Evolutionary conservation across 805 yeast species (phyloP), one percentile per base, ranked within the genome.

Genomic region (Metahyphopichia silvanorum): DNA sequence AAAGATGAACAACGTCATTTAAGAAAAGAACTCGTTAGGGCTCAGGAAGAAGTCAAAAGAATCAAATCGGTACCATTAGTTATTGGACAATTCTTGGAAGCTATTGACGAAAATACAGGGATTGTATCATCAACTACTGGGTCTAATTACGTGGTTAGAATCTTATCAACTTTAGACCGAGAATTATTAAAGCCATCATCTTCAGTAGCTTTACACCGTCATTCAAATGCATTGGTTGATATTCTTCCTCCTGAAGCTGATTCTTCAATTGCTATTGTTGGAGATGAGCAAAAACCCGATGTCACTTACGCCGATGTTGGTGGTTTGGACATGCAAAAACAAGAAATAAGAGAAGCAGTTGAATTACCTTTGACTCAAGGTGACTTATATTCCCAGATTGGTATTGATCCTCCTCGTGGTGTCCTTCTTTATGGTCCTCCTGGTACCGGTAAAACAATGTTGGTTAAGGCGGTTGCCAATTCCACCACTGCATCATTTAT

Each of bases 201-300:
- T 21, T 86, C 96, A 10, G 99, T 93, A 20, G 98, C 98, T 1
- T 72, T 93, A 45, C 98, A 93, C 60, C 95, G 98, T 58, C 98
- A 94, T 66, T 91, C 98, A 9, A 94, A 94, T 57, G 97, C 98
- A 2, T 70, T 93, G 44, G 98, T 93, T 21, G 98, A 93, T 60
- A 93, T 94, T 36, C 69, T 93, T 53, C 98, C 99, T 17, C 98
- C 98, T 18, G 98, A 93, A 70, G 97, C 98, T 0, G 99, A 93
- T 55, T 88, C 97, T 2, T 82, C 93, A 22, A 93, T 93, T 45
- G 82, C 98, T 21, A 88, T 94, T 58, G 83, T 93, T 50, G 94
- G 96, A 20, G 95, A 91, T 26, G 85, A 86, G 49, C 96, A 94
- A 63, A 86, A 84, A 55, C 95, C 94, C 16, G 89, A 84, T 53